A percentile compares a stretch with the other conserved stretches of the same genome.
These are phyloP conservation scores for Kalmusia sp. DNA, from an alignment of 2,329 filamentous ascomycete genomes.

Conservation along the genomic window DNA sequence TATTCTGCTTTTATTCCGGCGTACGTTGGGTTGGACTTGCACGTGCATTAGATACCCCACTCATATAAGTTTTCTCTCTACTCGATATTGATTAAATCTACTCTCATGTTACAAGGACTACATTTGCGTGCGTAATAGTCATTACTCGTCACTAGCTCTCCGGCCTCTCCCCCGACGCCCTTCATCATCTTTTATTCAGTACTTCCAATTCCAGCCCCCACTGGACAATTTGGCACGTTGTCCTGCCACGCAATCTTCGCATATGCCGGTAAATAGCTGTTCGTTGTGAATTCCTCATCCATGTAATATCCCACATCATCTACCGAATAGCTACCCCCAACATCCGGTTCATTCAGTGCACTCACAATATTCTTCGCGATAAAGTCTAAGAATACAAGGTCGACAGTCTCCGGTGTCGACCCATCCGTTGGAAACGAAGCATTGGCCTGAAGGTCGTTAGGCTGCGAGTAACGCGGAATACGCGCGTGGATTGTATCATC, in stretches of 20 bases:
- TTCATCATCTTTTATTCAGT: background rate
- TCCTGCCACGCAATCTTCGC: conserved; percentile 51
- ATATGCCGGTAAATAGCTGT: conserved; percentile 50
- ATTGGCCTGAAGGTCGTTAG: conserved; percentile 59
- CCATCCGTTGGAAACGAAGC: conserved; percentile 57
- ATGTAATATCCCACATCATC: conserved; percentile 47
- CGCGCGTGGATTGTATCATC: conserved; percentile 62
- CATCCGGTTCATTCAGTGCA: conserved; percentile 40
- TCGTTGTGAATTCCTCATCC: conserved; percentile 50
- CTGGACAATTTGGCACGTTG: conserved; percentile 49
- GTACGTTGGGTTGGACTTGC: too few relatives aligned
- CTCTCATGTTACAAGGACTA: too few relatives aligned
- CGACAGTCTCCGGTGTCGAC: conserved; percentile 53
- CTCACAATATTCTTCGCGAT: conserved; percentile 45
- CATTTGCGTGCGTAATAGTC: too few relatives aligned
- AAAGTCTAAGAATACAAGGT: conserved; percentile 63
- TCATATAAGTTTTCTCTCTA: too few relatives aligned
- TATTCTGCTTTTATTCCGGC: too few relatives aligned
- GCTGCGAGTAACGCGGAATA: conserved; percentile 57
- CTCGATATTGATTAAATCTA: too few relatives aligned
- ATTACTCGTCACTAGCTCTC: background rate
- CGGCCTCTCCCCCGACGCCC: too few relatives aligned
- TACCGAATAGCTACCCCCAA: conserved; percentile 40
- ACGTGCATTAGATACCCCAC: too few relatives aligned
- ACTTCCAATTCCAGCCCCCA: conserved; percentile 43